Percentiles rank a stretch among this genome's conserved stretches.
Evolutionary conservation across 148 eudicot genomes (phyloP).

Genomic region (Fagopyrum homotropicum): DNA sequence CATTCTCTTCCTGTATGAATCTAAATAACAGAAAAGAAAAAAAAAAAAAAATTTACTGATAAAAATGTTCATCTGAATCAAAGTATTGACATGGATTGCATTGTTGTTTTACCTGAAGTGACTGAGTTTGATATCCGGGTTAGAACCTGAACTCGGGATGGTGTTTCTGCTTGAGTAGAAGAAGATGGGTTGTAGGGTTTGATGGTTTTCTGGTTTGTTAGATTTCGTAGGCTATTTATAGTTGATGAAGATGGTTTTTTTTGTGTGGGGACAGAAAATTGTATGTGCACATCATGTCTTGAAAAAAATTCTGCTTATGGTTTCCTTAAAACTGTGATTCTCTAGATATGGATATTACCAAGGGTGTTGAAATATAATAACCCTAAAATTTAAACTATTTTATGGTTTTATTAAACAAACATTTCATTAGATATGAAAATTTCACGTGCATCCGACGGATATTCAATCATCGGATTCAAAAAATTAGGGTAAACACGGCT

Average conservation of each 20-base stretch:
- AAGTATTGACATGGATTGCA: not conserved
- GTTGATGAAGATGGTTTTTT: not conserved
- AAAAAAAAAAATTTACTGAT: not conserved
- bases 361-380: not conserved
- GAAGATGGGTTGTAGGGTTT: not conserved
- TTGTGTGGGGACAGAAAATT: not conserved
- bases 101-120: conserved; percentile 1
- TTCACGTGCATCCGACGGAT: no score
- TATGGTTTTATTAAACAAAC: no score
- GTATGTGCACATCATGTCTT: conserved; percentile 30
- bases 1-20: conserved; percentile 25
- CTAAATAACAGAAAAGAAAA: not conserved
- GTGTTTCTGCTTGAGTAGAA: not conserved
- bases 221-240: not conserved
- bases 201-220: conserved; percentile 11
- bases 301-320: conserved; percentile 11
- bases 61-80: not conserved
- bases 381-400: no score
- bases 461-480: no score
- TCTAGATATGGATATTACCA: conserved; percentile 15
- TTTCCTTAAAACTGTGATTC: conserved; percentile 41
- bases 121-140: not conserved
- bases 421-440: no score
- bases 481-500: no score
- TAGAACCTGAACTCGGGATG: not conserved